phyloP scores from a whole-genome alignment of 306 rosid species.

The Rosa rugosa region DNA sequence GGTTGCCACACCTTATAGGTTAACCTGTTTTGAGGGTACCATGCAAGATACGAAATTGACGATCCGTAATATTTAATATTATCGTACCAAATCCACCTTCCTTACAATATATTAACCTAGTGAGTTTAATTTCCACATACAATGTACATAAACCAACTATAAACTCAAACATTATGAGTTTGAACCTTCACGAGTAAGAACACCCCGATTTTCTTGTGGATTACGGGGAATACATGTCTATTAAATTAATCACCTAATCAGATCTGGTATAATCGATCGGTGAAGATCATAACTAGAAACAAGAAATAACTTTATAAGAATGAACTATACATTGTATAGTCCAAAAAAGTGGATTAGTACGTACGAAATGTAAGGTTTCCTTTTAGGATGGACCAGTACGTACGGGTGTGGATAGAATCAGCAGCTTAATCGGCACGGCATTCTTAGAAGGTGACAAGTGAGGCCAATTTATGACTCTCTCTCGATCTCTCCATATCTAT shows the following conservation, averaged over 20 bases:
- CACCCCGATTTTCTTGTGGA: not conserved
- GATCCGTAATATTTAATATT: not conserved
- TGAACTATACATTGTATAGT: not conserved
- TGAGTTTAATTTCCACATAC: no score
- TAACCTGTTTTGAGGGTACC: not conserved
- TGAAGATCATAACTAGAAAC: not conserved
- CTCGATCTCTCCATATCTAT: not conserved
- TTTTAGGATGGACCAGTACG: not conserved
- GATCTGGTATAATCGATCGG: not conserved
- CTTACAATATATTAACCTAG: not conserved
- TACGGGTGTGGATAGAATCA: not conserved
- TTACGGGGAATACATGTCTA: not conserved
- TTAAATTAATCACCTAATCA: not conserved
- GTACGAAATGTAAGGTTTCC: not conserved
- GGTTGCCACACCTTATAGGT: no score
- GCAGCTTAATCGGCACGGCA: slow-evolving; percentile 11
- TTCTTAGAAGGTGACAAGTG: not conserved
- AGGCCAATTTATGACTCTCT: not conserved
- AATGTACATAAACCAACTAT: not conserved
- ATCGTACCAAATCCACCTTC: not conserved
- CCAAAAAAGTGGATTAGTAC: not conserved
- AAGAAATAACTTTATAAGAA: not conserved
- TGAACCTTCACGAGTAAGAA: not conserved
- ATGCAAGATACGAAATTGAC: not conserved
- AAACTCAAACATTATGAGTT: not conserved